Evolutionary conservation across 805 yeast genomes (phyloP), one percentile per base, ranked within the genome.

Genomic region (Nakazawaea sp.): DNA sequence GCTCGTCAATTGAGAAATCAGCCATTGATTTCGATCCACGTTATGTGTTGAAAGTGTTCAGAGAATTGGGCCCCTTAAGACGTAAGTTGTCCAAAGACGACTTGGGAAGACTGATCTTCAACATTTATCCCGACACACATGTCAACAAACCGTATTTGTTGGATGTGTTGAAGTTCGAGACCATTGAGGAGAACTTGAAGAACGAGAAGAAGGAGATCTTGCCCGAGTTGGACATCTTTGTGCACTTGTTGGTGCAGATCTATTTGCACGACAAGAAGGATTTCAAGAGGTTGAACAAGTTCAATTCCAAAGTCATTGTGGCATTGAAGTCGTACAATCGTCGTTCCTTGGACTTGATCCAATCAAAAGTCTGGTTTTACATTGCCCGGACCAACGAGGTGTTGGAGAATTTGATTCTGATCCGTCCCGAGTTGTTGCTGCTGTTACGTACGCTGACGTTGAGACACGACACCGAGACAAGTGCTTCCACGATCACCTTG

Each of bases 311-410:
- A 35, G 66, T 75, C 30, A 64, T 81, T 38, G 53, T 62, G 11
- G 63, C 78, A 36, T 68, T 87, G 53, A 70, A 72, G 41, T 58
- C 68, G 11, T 81, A 81, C 62, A 87, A 87, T 60, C 76, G 82
- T 46, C 75, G 97, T 45, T 74, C 94, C 4, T 64, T 90, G 46
- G 97, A 92, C 60, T 77, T 84, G 50, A 71, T 92, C 41, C 78
- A 78, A 45, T 92, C 97, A 12, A 90, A 89, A 58, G 70, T 84
- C 43, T 92, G 97, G 97, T 92, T 90, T 56, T 90, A 88, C 63
- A 71, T 84, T 48, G 71, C 81, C 31, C 76, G 95, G 58, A 73
- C 88, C 2, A 75, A 77, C 46, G 97, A 90, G 63, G 62, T 80
- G 38, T 53, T 65, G 21, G 68, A 50, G 10, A 63, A 78, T 46